phyloP scores from a whole-genome alignment of 805 yeast species.

The Yamadazyma endophytica region DNA sequence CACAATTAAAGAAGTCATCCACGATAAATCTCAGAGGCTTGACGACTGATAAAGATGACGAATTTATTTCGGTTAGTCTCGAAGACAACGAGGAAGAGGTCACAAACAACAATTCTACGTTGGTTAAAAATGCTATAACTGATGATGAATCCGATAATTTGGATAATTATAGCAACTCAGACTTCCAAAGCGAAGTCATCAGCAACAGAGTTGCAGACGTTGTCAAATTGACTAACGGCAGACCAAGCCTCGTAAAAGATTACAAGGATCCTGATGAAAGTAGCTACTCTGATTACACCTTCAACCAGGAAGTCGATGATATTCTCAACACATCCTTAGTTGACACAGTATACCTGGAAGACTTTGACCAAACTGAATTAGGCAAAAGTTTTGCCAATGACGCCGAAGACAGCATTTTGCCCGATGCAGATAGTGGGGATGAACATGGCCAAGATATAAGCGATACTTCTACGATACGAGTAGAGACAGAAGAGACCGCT shows the following conservation, averaged over 20 bases:
- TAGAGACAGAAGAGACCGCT: too few species aligned
- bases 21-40: constrained; percentile 26
- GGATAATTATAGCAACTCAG: constrained; percentile 2
- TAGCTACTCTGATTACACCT: too few species aligned
- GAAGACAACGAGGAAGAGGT: constrained; percentile 8
- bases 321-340: too few species aligned
- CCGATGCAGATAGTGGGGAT: too few species aligned
- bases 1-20: constrained; percentile 16
- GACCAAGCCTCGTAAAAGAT: constrained; percentile 17
- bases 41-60: constrained; percentile 16
- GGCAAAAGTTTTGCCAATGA: too few species aligned
- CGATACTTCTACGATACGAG: too few species aligned
- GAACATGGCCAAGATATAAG: too few species aligned
- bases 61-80: constrained; percentile 19
- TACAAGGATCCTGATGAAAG: constrained; percentile 1
- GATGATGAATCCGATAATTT: constrained; percentile 5
- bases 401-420: too few species aligned
- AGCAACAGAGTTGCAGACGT: constrained; percentile 26
- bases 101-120: constrained; percentile 9
- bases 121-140: constrained; percentile 9
- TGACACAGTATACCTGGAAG: too few species aligned
- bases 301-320: too few species aligned
- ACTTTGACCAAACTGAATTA: too few species aligned
- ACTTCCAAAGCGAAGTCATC: constrained; percentile 16
- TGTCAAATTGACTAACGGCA: constrained; percentile 19